Base-by-base conservation (phyloP, 139 green algal species). In the Chlorella sp. region DNA sequence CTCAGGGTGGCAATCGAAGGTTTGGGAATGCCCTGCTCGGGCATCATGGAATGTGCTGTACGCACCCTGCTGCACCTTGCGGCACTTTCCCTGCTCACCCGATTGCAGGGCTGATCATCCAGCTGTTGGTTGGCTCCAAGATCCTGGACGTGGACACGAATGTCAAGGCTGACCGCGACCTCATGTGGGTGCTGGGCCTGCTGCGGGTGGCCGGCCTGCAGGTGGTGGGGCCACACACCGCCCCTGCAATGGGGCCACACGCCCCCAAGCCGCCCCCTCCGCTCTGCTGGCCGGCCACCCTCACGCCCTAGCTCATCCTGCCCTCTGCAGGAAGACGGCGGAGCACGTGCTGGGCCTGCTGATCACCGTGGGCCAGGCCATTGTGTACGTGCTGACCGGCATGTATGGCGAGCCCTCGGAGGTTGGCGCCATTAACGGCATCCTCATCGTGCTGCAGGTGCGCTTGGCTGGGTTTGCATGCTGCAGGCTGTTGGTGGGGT, bases 351-450 rank as follows among this genome's bases (percentile, higher is more conserved):
- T 99, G 76, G 97, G 94, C 30, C 92, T 99, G n/a, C 85, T 99
- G 44, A 99, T 99, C 91, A 99, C 97, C 36, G 95, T 99, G 64
- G 97, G 97, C 69, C 95, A 99, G 90, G 97, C 97, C 58, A 95
- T 99, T 36, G 97, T 98, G n/a, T 99, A 99, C 82, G 97, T 99
- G 4, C 90, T 98, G 26, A 98, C 95, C 1, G 97, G 97, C 79
- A 99, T 99, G 96, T 99, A 99, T 83, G 97, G 97, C 36, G 95
- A 98, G 74, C 96, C 99, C 7, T 87, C 91, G 22, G 97, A 99
- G 75, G 89, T 99, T 32, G 97, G 97, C 56, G 85, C 94, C 22
- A 56, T 92, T 58, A 98, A 98, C 89, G 94, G 97, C 46, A 93
- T 98, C 67, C 92, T 99, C 19, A 99, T 99, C 88, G 97, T 99